Conservation (phyloP, 352 stramenopile species). For the Pythium sukuiense region DNA sequence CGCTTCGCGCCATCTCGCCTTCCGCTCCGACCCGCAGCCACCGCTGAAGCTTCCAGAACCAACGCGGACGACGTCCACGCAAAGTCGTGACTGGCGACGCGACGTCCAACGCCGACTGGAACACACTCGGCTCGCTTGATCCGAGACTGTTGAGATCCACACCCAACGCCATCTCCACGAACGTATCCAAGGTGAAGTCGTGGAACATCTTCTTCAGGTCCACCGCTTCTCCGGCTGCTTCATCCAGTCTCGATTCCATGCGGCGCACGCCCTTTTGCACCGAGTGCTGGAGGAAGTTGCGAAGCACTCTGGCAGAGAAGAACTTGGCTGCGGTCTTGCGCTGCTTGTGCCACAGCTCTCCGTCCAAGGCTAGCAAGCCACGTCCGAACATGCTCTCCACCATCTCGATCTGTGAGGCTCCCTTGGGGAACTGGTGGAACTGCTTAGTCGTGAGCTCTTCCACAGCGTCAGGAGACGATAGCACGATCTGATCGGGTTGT, state of each 20-base stretch:
- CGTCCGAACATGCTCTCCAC: slow-evolving; percentile 26
- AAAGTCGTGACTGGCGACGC: slow-evolving; percentile 33
- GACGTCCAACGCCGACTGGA: slow-evolving; percentile 43
- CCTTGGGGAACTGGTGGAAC: slow-evolving; percentile 32
- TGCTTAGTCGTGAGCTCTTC: slow-evolving; percentile 37
- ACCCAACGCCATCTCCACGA: slow-evolving; percentile 46
- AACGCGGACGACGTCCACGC: slow-evolving; percentile 46
- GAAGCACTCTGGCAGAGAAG: slow-evolving; percentile 33
- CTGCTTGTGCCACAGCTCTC: slow-evolving; percentile 31
- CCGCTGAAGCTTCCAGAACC: slow-evolving; percentile 59
- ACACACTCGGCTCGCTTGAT: slow-evolving; percentile 33
- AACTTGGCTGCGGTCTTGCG: slow-evolving; percentile 29
- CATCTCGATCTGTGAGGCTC: slow-evolving; percentile 15
- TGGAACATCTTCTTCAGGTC: slow-evolving; percentile 39
- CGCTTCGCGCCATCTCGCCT: slow-evolving; percentile 28
- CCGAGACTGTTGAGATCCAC: slow-evolving; percentile 41
- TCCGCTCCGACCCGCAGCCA: slow-evolving; percentile 42
- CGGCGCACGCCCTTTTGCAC: slow-evolving; percentile 9
- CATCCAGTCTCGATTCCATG: slow-evolving; percentile 2
- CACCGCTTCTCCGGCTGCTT: background rate
- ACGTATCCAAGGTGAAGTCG: slow-evolving; percentile 54
- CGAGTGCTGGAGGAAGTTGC: slow-evolving; percentile 18
- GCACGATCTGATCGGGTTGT: slow-evolving; percentile 19
- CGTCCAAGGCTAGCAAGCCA: slow-evolving; percentile 26
- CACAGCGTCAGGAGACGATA: slow-evolving; percentile 21